Percentiles rank a stretch among this genome's conserved stretches.
These are phyloP conservation scores for Collybiopsis luxurians DNA, from an alignment of 768 basidiomycete species.

Conservation along the genomic window DNA sequence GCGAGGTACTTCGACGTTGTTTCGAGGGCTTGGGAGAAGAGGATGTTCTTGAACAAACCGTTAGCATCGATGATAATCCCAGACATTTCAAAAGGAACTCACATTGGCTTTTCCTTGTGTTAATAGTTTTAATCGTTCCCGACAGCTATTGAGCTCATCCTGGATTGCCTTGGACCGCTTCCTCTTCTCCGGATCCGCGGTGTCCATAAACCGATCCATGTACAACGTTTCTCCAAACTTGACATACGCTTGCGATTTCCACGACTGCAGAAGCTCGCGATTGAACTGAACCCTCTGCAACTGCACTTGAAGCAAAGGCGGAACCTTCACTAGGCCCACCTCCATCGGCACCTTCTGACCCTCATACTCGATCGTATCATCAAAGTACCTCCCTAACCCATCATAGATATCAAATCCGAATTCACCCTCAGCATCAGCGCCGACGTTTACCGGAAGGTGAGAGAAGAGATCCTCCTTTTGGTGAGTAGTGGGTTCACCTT, in stretches of 20 bases:
- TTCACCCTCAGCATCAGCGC: conserved; percentile 36
- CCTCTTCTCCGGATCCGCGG: conserved; percentile 69
- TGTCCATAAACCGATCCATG: conserved; percentile 90
- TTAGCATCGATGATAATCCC: not conserved
- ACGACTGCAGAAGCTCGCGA: conserved; percentile 83
- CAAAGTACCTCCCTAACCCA: conserved; percentile 88
- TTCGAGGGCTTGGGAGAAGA: conserved; percentile 55
- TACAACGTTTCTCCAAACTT: conserved; percentile 84
- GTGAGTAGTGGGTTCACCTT: conserved; percentile 38
- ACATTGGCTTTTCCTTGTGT: conserved; percentile 66
- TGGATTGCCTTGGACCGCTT: conserved; percentile 70
- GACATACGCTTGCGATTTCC: conserved; percentile 96
- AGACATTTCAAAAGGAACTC: not conserved
- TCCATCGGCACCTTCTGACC: conserved; percentile 88
- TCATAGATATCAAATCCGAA: conserved; percentile 93
- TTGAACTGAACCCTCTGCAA: conserved; percentile 97
- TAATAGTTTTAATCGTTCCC: conserved; percentile 67
- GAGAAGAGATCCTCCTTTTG: conserved; percentile 92
- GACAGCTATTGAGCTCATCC: conserved; percentile 53
- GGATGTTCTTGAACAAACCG: conserved; percentile 46
- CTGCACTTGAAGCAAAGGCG: conserved; percentile 92
- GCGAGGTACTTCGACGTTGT: conserved; percentile 57
- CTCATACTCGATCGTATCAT: conserved; percentile 84
- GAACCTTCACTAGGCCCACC: conserved; percentile 79
- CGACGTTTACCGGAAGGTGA: conserved; percentile 90